phyloP scores from a whole-genome alignment of 495 filamentous ascomycete species.

The Talaromyces proteolyticus region DNA sequence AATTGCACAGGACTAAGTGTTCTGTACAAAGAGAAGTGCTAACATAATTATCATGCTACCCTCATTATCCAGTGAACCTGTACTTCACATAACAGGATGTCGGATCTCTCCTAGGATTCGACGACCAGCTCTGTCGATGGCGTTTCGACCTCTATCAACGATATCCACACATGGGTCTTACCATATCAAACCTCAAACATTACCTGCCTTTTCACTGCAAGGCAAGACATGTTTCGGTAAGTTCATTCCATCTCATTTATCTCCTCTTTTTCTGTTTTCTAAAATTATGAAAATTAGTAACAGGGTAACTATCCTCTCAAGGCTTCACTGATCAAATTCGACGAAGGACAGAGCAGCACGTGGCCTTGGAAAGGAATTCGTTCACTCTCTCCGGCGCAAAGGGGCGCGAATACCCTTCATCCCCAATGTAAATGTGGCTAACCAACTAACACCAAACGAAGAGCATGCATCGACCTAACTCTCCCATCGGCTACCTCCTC shows the following conservation, averaged over 20 bases:
- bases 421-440: background rate
- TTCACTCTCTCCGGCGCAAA: slow-evolving; percentile 19
- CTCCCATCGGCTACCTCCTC: slow-evolving; percentile 12
- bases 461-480: slow-evolving; percentile 16
- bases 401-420: slow-evolving; percentile 1
- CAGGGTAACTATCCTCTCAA: slow-evolving; percentile 14
- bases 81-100: no score
- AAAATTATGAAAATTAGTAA: slow-evolving; percentile 7
- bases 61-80: no score
- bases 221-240: slow-evolving; percentile 20
- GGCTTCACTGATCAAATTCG: no score
- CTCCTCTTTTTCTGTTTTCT: no score
- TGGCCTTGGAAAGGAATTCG: slow-evolving; percentile 20
- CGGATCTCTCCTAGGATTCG: no score
- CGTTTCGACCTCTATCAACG: no score
- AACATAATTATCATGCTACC: no score
- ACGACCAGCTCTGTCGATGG: no score
- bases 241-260: background rate
- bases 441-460: background rate
- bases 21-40: no score
- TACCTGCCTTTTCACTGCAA: slow-evolving; percentile 19
- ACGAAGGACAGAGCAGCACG: slow-evolving; percentile 12
- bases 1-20: no score
- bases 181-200: slow-evolving; percentile 4
- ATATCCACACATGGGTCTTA: background rate